Evolutionary conservation across 768 basidiomycete genomes (phyloP).

Genomic region (Suillus discolor): DNA sequence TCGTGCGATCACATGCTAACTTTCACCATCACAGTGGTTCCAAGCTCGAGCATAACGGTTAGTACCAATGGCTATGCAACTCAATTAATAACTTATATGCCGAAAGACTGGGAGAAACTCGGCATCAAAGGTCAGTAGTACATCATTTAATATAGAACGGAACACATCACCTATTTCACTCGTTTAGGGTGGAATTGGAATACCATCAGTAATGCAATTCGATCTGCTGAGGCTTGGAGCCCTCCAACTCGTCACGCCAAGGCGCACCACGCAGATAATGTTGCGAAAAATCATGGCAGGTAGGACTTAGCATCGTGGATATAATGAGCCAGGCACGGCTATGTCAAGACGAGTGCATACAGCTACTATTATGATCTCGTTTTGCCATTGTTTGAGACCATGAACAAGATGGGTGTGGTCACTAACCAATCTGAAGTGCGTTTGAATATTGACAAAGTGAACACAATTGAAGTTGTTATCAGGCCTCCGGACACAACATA

Average conservation of each 20-base stretch:
- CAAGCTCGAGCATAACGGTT: constrained; percentile 19
- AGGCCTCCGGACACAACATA: constrained; percentile 19
- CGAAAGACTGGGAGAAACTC: constrained; percentile 16
- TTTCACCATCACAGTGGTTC: constrained; percentile 12
- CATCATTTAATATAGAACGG: neutral
- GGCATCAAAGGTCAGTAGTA: constrained; percentile 18
- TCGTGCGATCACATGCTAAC: neutral
- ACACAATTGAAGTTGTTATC: neutral
- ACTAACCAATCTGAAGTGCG: constrained; percentile 19
- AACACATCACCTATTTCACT: neutral
- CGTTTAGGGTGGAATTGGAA: constrained; percentile 19
- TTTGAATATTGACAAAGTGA: neutral
- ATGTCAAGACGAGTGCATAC: constrained; percentile 20
- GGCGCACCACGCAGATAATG: constrained; percentile 15
- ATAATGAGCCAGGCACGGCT: constrained; percentile 8
- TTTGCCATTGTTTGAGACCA: constrained; percentile 18
- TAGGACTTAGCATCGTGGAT: neutral
- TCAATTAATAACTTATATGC: neutral
- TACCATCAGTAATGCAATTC: constrained; percentile 16
- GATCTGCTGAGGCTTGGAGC: constrained; percentile 18
- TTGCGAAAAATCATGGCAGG: constrained; percentile 17
- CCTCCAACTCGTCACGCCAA: constrained; percentile 17
- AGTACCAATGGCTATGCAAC: neutral
- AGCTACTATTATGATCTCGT: constrained; percentile 20
- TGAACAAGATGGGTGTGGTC: constrained; percentile 18